Evolutionary conservation across 2,329 filamentous ascomycete genomes (phyloP), one percentile per base, ranked within the genome.

Genomic region (Thyridium curvatum): DNA sequence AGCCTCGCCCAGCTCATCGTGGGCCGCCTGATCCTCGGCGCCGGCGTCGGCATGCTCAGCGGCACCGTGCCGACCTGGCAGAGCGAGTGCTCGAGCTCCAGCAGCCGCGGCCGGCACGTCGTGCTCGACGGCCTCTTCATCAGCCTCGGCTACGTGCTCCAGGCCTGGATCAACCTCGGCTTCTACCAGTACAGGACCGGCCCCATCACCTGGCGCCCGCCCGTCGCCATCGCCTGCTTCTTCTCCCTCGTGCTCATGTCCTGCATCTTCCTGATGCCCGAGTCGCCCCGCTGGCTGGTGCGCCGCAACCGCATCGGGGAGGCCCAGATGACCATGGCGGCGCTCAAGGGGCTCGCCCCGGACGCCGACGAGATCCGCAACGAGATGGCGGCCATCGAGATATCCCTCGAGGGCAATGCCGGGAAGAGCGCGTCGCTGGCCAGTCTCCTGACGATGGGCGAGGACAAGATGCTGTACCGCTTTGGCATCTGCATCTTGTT

Each of bases 381-480:
- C 3, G 71, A 74, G 45, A 55, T 75, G 4, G 55, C 58, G 3
- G 66, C 61, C 21, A 74, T 75, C 18, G 66, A 34, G 65, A 26
- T 26, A 6, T 68, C 68, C 0, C 64, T 72, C 18, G 68, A 73
- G 46, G 57, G 64, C 35, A 62, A 66, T 4, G 50, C 49, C 30
- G 44, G 50, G 9, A 51, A 54, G 28, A 58, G 53, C 4, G 59
- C 60, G 3, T 63, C 55, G 37, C 55, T 71, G 9, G 51, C 50
- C 31, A 64, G 71, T 31, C 56, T 72, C 49, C 56, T 72, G 47
- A 68, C 60, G 46, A 69, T 67, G 60, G 68, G 68, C 39, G 62
- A 69, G 9, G 68, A 73, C 38, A 69, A 69, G 52, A 61, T 71
- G 2, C 52, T 62, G 12, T 72, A 75, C 53, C 66, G 72, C 17